Base-by-base conservation (phyloP, 2,329 filamentous ascomycete species). In the Elsinoe necatrix region DNA sequence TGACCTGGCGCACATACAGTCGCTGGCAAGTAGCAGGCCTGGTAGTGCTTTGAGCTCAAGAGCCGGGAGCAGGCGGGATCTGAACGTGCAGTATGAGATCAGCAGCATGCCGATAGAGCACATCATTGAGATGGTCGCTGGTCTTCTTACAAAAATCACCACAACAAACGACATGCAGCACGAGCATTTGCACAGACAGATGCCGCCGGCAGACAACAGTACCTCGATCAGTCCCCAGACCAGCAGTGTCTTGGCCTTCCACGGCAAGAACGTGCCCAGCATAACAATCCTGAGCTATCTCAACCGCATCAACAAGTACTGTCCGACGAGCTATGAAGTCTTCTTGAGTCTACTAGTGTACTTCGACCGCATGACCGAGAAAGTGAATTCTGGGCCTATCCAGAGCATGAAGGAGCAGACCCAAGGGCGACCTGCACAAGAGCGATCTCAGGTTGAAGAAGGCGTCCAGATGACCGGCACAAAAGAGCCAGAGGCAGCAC, bases 61-160 rank as follows among this genome's bases (percentile, higher is more conserved):
- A 60, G 69, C 73, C 12, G 47, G 43, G 42, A 67, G 72, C 31
- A 68, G 73, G 63, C 73, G 73, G 60, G 75, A 77, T 55, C 79
- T 82, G 59, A 74, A 75, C 2, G 78, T 80, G 56, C 81, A 84
- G 68, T 98, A 95, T 69, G 93, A 97, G 71, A 96, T 98, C 65
- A 96, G 91, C 73, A 87, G 83, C 55, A 97, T 98, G 92, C 93
- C 93, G 54, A 95, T 97, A 56, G 84, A 86, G 62, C 92, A 98
- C 68, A 89, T 98, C 63, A 98, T 98, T 68, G 92, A 97, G 72
- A 97, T 98, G 93, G 93, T 98, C 3, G 93, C 93, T 3, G 93
- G 91, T 5, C 80, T 98, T 21, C 77, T 98, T 60, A 95, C 92
- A 57, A 97, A 97, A 71, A 98, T 98, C 65, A 97, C 93, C 4